Evolutionary conservation across 2,329 filamentous ascomycete genomes (phyloP), one percentile per base, ranked within the genome.

Genomic region (Biscogniauxia sp.): DNA sequence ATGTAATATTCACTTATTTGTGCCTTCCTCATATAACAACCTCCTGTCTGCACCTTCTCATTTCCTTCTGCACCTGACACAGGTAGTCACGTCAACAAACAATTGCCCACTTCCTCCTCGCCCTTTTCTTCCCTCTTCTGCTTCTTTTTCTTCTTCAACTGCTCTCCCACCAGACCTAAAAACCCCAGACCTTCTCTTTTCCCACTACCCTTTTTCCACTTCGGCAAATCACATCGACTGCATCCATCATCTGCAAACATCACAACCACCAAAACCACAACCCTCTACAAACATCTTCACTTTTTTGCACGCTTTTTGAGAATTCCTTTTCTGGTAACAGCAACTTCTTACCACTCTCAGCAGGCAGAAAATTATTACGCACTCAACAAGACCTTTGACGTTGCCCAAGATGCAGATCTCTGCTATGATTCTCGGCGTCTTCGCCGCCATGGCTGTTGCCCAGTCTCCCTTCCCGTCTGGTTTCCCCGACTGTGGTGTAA

Each of bases 401-500:
- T 65, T 59, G 25, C 58, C 52, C 77, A 83, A 78, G 66, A 85
- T 84, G 82, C 85, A 84, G 80, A 75, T 76, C 59, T 70, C 75
- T 60, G 64, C 79, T 66, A 67, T 82, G 67, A 69, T 80, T 63
- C 66, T 80, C 68, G 76, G 76, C 71, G 70, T 77, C 65, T 69
- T 80, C 58, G 76, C 76, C 64, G 74, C 77, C 54, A 69, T 77
- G 50, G 76, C 70, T 62, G 73, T 73, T 19, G 80, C 77, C 50
- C 80, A 83, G 70, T 69, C 75, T 63, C 56, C 75, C 53, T 68
- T 71, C 58, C 73, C 74, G 5, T 57, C 72, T 60, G 72, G 74
- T 58, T 79, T 85, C 55, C 78, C 82, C 37, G 60, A 70, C 19
- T 87, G 84, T 68, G 83, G 79, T 73, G 84, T 86, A 81, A 79